Base-by-base conservation (phyloP, 257 asterid genomes). In the Mentha longifolia region DNA sequence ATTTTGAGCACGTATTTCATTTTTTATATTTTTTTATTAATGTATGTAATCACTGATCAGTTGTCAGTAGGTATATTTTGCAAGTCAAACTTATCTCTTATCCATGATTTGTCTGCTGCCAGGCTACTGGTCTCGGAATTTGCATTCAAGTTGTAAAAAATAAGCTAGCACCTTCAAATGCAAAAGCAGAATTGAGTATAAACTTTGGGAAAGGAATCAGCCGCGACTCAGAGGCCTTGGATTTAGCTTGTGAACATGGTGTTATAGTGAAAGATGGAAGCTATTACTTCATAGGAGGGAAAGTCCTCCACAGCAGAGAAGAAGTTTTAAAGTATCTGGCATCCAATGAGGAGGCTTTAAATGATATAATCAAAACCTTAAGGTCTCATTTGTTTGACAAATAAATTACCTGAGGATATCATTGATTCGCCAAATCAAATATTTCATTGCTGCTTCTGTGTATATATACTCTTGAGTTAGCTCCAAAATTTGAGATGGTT, bases 71-170 rank as follows among this genome's bases (percentile, higher is more conserved):
- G 39, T 52, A 10, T 50, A 22, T 25, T 50, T 33, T 25, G 20
- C 41, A 15, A 15, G 28, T 64, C 6, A 0, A 70, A 33, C 37
- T 3, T 31, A 65, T 57, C 52, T 31, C 52, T 42, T 46, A 46
- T 42, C 25, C 61, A 19, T 31, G 16, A 42, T 73, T 55, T 65
- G n/a, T 74, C 4, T 35, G 16, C 39, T 67, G 46, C 66, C 88
- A 95, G 99, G 93, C 91, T 72, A 86, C 85, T 28, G 99, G 99
- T 73, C 97, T 92, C 76, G 88, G 80, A 62, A 79, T 95, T 42
- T 79, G 86, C 7, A 93, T 87, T 76, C 89, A 88, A 78, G 98
- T 95, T 4, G 85, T 95, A 15, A 95, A 95, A 75, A 95, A 95
- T 61, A 95, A 95, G 80, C 85, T 95, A 33, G 96, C 98, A 17